Evolutionary conservation across 768 basidiomycete species (phyloP).

Genomic region (Tylopilus cervinicoccineus): DNA sequence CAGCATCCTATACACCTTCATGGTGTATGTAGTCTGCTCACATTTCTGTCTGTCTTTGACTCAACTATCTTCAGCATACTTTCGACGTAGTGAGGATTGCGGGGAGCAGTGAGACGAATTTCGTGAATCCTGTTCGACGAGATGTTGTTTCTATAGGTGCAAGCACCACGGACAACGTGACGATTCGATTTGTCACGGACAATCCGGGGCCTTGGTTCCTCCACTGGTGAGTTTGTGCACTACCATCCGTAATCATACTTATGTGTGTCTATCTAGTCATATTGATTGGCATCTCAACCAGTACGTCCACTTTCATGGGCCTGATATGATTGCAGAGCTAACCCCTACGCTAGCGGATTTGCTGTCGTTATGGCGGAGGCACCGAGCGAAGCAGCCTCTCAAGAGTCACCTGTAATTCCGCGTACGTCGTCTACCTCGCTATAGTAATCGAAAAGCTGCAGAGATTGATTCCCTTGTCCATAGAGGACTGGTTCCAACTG

Average conservation of each 20-base stretch:
- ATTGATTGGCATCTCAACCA: neutral
- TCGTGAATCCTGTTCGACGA: slow-evolving; percentile 32
- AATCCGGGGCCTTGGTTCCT: slow-evolving; percentile 7
- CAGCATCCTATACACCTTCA: slow-evolving; percentile 39
- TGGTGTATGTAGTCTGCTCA: slow-evolving; percentile 27
- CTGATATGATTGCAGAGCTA: neutral
- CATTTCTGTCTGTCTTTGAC: neutral
- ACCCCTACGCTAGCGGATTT: neutral
- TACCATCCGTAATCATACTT: no score
- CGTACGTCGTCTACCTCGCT: no score
- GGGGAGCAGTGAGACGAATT: slow-evolving; percentile 29
- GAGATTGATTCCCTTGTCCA: no score
- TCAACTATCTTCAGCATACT: slow-evolving; percentile 20
- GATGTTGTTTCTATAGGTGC: slow-evolving; percentile 28
- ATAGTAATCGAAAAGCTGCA: no score
- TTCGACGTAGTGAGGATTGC: slow-evolving; percentile 35
- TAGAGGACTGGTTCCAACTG: no score
- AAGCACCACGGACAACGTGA: slow-evolving; percentile 39
- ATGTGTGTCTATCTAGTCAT: neutral
- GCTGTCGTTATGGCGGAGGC: slow-evolving; percentile 27
- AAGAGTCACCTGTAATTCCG: slow-evolving; percentile 3
- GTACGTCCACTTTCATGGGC: neutral
- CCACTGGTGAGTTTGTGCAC: neutral
- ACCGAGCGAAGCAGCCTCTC: neutral
- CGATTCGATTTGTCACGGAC: slow-evolving; percentile 57